Evolutionary conservation across 108 stramenopile genomes (phyloP), one percentile per base, ranked within the genome.

Genomic region (Nitzschia putrida): DNA sequence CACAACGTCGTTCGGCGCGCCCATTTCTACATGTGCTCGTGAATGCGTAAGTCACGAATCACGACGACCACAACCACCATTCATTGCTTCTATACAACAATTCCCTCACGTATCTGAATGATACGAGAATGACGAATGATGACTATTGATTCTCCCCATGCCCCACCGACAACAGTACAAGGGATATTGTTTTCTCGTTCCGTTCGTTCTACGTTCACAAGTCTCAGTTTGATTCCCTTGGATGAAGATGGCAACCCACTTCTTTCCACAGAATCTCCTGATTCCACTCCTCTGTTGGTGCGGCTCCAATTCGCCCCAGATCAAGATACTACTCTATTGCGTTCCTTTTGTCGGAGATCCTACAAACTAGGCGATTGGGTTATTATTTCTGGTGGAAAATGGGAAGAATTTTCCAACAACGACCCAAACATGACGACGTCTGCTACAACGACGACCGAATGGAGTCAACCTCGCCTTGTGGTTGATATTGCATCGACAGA

Each of bases 331-430:
- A 71, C 59, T 23, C 68, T 80, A 47, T 60, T 87, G 16, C 72
- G 90, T 53, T 84, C 86, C 11, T 81, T 78, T 38, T 82, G 77
- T 59, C 77, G 85, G 16, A 74, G 84, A 25, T 55, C 61, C 42
- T 88, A 74, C 71, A 92, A 92, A 60, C 29, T 87, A 16, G 90
- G 90, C 7, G 85, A 88, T 71, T 54, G 66, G 47, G 53, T 92
- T 9, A 69, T 79, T 18, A 52, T 90, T 39, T 34, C 18, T n/a
- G 24, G 44, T 22, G 84, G 77, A 56, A 44, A 21, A 4, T 76
- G 69, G 69, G 64, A 41, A 22, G 57, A 81, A 21, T 34, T 23
- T 51, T 40, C 41, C 39, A 54, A 56, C 53, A 61, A 71, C 34
- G 42, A 56, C 21, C 56, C 22, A 57, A 29, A 2, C 18, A 26